phyloP scores from a whole-genome alignment of 1,284 basidiomycete genomes.

The Irpex sp. region DNA sequence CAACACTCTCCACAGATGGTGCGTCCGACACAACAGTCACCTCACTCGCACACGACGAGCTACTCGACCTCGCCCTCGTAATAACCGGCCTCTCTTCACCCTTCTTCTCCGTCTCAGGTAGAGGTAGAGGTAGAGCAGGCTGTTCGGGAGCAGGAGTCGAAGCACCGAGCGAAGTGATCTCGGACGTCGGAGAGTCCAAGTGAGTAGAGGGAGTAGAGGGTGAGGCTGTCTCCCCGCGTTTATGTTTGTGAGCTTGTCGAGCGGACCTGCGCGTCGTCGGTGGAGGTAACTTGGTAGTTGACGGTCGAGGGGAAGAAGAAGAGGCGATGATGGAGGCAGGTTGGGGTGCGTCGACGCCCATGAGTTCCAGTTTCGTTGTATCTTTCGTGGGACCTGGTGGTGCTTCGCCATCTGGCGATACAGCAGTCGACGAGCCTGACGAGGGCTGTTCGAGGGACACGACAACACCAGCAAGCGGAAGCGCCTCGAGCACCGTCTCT shows the following conservation, averaged over 20 bases:
- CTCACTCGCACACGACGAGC: constrained; percentile 20
- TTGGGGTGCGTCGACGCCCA: constrained; percentile 2
- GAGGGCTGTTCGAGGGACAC: background rate
- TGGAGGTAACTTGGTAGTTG: background rate
- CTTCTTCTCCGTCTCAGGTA: no score
- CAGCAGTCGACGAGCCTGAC: background rate
- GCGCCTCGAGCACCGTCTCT: background rate
- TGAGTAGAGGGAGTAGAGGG: background rate
- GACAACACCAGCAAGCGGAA: background rate
- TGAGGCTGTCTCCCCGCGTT: background rate
- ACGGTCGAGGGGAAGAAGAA: constrained; percentile 8
- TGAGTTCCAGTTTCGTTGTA: constrained; percentile 15
- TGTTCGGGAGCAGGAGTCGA: background rate
- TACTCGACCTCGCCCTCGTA: constrained; percentile 10
- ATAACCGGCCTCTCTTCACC: constrained; percentile 1
- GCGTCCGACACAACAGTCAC: constrained; percentile 8
- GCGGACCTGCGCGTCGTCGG: constrained; percentile 8
- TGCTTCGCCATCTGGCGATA: background rate
- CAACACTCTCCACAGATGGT: background rate
- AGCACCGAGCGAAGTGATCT: background rate
- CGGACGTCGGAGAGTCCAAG: constrained; percentile 1
- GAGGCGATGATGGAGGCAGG: constrained; percentile 9
- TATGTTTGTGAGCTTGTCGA: constrained; percentile 5
- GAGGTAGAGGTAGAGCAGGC: background rate
- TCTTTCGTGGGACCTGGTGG: constrained; percentile 7